Base-by-base conservation (phyloP, 1,139 yeast species). In the Lodderomyces theae region DNA sequence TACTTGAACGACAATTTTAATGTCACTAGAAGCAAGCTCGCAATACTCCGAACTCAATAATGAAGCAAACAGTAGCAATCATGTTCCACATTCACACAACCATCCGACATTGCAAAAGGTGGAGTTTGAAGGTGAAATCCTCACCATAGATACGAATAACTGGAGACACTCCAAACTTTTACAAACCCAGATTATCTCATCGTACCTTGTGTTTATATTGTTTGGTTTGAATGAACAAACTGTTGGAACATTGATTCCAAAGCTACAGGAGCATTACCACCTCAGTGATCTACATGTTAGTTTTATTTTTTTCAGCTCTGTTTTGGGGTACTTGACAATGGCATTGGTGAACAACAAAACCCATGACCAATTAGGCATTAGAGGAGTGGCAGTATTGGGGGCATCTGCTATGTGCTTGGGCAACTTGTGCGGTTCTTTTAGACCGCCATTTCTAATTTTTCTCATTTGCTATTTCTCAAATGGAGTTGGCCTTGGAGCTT, bases 151-250 rank as follows among this genome's bases (percentile, higher is more conserved):
- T 40, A 54, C 74, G 3, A 52, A 46, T 21, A 66, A 76, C 49
- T 70, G 80, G 69, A 60, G 73, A 37, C 39, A 55, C 10, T 69
- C 76, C 10, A 32, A 24, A 2, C 47, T 58, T 11, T 51, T 76
- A 12, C 60, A 63, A 46, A 29, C 53, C 5, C 84, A 80, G 54
- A 62, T 79, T 16, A 1, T 62, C 0, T 52, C 70, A 0, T 56
- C 71, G 0, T 73, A 64, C 44, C 28, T 58, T 3, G 57, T 69
- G 1, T 72, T 78, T 49, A 55, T 65, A 2, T 49, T 76, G 4
- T 61, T 77, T 44, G 86, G 86, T 0, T 51, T 79, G n/a, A 66
- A 72, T 2, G 85, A 80, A 45, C 84, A 79, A 53, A 66, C 81
- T 0, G 61, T 78, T 11, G 85, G 85, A 0, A 69, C 84, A 0